phyloP scores from a whole-genome alignment of 768 basidiomycete genomes.

The Leucocoprinus sp. region DNA sequence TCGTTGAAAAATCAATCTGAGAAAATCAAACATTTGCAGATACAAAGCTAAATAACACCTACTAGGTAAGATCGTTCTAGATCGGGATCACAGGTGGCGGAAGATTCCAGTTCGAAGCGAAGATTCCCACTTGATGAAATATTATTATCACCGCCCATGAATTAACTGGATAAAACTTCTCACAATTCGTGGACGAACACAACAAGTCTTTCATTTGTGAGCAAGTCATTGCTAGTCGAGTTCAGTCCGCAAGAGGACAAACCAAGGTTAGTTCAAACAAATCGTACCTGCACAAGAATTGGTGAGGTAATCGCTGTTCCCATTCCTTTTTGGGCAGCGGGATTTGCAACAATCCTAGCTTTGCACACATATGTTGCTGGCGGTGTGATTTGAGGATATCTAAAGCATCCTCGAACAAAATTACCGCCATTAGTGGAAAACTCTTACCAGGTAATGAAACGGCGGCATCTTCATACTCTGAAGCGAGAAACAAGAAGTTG shows the following conservation, averaged over 20 bases:
- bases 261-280: conserved; percentile 9
- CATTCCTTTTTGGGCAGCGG: conserved; percentile 63
- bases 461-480: conserved; percentile 55
- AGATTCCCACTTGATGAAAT: conserved; percentile 74
- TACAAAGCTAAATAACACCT: conserved; percentile 13
- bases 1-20: conserved; percentile 80
- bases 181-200: conserved; percentile 95
- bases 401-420: conserved; percentile 16
- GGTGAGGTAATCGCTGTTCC: conserved; percentile 67
- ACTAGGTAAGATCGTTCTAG: conserved; percentile 84
- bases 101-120: conserved; percentile 72
- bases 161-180: conserved; percentile 20
- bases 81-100: conserved; percentile 61
- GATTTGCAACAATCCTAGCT: conserved; percentile 71
- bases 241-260: conserved; percentile 2
- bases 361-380: conserved; percentile 72
- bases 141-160: not conserved
- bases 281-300: conserved; percentile 84
- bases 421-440: not conserved
- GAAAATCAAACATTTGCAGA: not conserved
- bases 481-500: conserved; percentile 4
- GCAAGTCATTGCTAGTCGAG: conserved; percentile 58
- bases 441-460: conserved; percentile 65
- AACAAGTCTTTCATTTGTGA: conserved; percentile 68
- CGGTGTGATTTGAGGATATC: conserved; percentile 88